A percentile compares a stretch with the other conserved stretches of the same genome.
Conservation (phyloP, 2,329 filamentous ascomycete species). For the Claviceps citrina region DNA sequence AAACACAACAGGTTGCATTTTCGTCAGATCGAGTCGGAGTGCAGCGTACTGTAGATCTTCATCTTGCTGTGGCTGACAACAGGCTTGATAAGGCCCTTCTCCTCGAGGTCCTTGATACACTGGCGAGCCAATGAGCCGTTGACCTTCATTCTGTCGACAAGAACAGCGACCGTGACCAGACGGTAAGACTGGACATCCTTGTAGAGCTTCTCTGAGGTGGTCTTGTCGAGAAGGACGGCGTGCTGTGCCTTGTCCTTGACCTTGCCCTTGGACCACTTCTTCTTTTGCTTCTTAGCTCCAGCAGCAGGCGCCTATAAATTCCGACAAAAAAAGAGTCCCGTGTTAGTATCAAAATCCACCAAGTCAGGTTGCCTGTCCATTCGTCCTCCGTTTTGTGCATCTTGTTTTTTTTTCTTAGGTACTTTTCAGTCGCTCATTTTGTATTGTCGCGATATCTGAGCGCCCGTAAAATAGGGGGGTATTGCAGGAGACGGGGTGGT, state of each 20-base stretch:
- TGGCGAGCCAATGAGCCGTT: slow-evolving; percentile 91
- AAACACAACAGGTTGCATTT: neutral
- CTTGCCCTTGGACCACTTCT: slow-evolving; percentile 42
- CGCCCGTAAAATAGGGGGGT: neutral
- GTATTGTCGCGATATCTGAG: neutral
- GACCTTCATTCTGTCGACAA: slow-evolving; percentile 99
- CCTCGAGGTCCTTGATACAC: slow-evolving; percentile 85
- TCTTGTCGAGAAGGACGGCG: slow-evolving; percentile 97
- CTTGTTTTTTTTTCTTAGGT: too few species aligned
- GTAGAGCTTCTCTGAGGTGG: slow-evolving; percentile 93
- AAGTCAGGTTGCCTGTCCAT: slow-evolving; percentile 8
- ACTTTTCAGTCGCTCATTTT: neutral
- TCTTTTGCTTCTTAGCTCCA: slow-evolving; percentile 36
- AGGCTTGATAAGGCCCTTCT: slow-evolving; percentile 97
- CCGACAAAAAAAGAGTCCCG: neutral
- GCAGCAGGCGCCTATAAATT: slow-evolving; percentile 26
- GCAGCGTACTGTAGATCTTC: slow-evolving; percentile 78
- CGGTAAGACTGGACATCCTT: slow-evolving; percentile 99
- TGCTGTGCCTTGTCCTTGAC: slow-evolving; percentile 99
- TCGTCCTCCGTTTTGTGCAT: neutral
- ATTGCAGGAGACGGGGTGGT: slow-evolving; percentile 1
- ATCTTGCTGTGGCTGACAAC: slow-evolving; percentile 92
- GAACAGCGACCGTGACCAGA: slow-evolving; percentile 93
- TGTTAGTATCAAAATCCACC: slow-evolving; percentile 10
- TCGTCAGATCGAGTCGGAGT: neutral